Conservation (phyloP, 1,284 basidiomycete genomes). For the Sanghuangporus weigelae region DNA sequence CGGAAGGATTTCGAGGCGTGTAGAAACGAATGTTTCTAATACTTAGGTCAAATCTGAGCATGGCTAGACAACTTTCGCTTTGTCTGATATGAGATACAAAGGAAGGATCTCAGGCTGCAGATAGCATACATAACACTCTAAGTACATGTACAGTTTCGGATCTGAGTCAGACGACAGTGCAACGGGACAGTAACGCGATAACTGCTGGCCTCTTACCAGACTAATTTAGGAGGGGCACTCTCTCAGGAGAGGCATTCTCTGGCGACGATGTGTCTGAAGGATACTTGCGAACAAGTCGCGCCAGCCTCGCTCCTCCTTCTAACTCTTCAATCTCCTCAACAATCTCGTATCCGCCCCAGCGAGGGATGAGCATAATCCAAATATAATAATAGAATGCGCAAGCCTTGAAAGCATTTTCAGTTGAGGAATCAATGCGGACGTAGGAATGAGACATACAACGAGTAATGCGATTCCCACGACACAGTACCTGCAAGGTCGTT, state of each 20-base stretch:
- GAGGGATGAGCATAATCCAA: slow-evolving; percentile 30
- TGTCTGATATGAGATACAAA: too few species aligned
- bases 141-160: neutral
- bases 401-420: slow-evolving; percentile 8
- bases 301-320: slow-evolving; percentile 25
- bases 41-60: too few species aligned
- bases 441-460: neutral
- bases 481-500: slow-evolving; percentile 16
- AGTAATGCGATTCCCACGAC: slow-evolving; percentile 28
- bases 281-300: slow-evolving; percentile 22
- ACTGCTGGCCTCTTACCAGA: neutral
- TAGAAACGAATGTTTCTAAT: too few species aligned
- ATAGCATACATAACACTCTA: too few species aligned
- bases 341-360: slow-evolving; percentile 28
- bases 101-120: too few species aligned
- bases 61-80: too few species aligned
- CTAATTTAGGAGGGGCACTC: neutral
- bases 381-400: slow-evolving; percentile 31
- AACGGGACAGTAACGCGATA: neutral
- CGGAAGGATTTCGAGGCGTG: too few species aligned
- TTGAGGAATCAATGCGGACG: neutral
- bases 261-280: neutral
- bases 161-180: neutral
- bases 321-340: slow-evolving; percentile 27
- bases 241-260: neutral